A percentile compares a stretch with the other conserved stretches of the same genome.
phyloP scores from a whole-genome alignment of 306 rosid genomes.

The Pterocarpus santalinus region DNA sequence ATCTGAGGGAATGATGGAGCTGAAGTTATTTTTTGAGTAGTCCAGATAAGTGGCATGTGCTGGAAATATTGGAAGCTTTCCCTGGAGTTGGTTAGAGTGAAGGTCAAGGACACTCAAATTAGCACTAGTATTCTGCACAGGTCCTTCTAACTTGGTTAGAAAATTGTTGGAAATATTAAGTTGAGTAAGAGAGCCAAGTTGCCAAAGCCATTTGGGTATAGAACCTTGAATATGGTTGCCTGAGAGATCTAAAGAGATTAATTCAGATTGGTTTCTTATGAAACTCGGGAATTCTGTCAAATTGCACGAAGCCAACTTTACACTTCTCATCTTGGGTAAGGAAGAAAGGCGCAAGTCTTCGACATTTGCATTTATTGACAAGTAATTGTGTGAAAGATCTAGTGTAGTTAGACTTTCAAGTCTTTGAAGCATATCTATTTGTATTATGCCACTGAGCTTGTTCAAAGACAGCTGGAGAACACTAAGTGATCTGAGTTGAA shows the following conservation, averaged over 20 bases:
- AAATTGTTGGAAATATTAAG: conserved; percentile 67
- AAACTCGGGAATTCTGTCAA: conserved; percentile 40
- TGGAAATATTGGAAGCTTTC: conserved; percentile 40
- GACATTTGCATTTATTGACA: neutral
- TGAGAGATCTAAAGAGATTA: conserved; percentile 53
- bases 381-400: conserved; percentile 60
- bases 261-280: conserved; percentile 40
- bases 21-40: conserved; percentile 53
- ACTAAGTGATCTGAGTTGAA: conserved; percentile 2
- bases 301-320: conserved; percentile 51
- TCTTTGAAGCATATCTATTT: neutral
- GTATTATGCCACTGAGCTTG: conserved; percentile 54
- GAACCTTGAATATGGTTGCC: conserved; percentile 49
- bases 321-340: neutral
- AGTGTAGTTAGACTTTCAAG: conserved; percentile 44
- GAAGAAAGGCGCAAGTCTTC: neutral
- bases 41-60: neutral
- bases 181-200: neutral
- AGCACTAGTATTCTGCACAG: neutral
- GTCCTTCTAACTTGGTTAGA: neutral
- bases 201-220: conserved; percentile 70
- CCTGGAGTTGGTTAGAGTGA: conserved; percentile 51
- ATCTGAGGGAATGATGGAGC: conserved; percentile 33
- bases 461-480: conserved; percentile 51
- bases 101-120: conserved; percentile 38